phyloP scores from a whole-genome alignment of 768 basidiomycete species.

The Suillus weaverae region DNA sequence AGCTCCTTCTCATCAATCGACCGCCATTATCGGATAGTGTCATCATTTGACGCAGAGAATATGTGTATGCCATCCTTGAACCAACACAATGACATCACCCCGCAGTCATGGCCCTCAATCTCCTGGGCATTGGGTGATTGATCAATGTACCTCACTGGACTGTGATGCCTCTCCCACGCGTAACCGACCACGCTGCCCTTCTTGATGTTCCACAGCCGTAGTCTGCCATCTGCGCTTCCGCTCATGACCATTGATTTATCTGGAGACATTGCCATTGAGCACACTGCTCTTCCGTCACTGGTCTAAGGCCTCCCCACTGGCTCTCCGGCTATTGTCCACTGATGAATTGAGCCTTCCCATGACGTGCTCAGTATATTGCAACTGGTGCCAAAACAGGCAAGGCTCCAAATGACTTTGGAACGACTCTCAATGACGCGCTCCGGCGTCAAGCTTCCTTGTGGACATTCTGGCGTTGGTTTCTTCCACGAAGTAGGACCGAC shows the following conservation, averaged over 20 bases:
- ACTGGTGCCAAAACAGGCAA: background rate
- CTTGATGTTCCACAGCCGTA: background rate
- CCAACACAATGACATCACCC: background rate
- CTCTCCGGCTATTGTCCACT: background rate
- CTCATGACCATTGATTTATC: background rate
- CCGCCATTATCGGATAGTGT: background rate
- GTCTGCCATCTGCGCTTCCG: background rate
- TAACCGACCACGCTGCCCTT: no score
- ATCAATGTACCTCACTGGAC: no score
- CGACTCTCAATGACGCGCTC: background rate
- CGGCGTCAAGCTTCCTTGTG: background rate
- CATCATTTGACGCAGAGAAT: background rate
- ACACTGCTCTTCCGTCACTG: background rate
- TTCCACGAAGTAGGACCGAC: background rate
- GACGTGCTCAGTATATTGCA: background rate
- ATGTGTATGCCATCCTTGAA: background rate
- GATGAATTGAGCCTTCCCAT: background rate
- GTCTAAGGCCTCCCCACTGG: background rate
- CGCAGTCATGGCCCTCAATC: background rate
- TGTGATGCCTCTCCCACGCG: no score
- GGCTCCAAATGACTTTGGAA: background rate
- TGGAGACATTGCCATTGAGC: background rate
- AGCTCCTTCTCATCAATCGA: background rate
- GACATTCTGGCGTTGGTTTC: background rate
- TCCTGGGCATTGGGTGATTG: no score